These are phyloP conservation scores for Alternaria sp. DNA, from an alignment of 2,329 filamentous ascomycete species.

Conservation along the genomic window DNA sequence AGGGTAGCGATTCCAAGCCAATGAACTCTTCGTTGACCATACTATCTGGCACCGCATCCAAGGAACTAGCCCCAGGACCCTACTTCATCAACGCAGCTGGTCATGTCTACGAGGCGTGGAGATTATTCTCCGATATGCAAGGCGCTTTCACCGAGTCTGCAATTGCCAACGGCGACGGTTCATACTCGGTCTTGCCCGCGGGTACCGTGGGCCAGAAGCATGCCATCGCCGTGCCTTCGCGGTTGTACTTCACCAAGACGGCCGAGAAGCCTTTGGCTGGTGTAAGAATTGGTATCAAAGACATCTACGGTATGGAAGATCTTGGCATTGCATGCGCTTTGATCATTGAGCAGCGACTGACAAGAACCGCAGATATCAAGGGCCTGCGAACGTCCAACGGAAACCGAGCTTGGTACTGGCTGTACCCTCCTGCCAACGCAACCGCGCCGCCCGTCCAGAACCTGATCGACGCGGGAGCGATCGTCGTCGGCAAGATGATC, in stretches of 20 bases:
- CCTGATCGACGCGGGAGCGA: constrained; percentile 66
- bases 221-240: constrained; percentile 60
- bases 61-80: constrained; percentile 52
- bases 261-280: constrained; percentile 61
- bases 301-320: constrained; percentile 63
- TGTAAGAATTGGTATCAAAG: constrained; percentile 68
- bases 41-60: constrained; percentile 20
- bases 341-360: constrained; percentile 45
- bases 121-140: constrained; percentile 57
- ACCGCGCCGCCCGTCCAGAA: constrained; percentile 61
- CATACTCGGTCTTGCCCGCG: constrained; percentile 52
- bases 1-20: constrained; percentile 21
- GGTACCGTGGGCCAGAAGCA: constrained; percentile 46
- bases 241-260: constrained; percentile 57
- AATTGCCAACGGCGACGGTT: constrained; percentile 47
- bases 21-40: constrained; percentile 30
- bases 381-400: constrained; percentile 64
- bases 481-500: constrained; percentile 56
- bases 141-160: constrained; percentile 58
- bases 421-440: constrained; percentile 55
- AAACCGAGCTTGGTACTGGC: constrained; percentile 63
- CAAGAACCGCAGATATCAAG: constrained; percentile 60
- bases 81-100: constrained; percentile 58
- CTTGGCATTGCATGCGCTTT: no score
- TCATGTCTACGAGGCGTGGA: constrained; percentile 56